A percentile compares a stretch with the other conserved stretches of the same genome.
phyloP scores from a whole-genome alignment of 345 rosid species.

The Garcia nutans region DNA sequence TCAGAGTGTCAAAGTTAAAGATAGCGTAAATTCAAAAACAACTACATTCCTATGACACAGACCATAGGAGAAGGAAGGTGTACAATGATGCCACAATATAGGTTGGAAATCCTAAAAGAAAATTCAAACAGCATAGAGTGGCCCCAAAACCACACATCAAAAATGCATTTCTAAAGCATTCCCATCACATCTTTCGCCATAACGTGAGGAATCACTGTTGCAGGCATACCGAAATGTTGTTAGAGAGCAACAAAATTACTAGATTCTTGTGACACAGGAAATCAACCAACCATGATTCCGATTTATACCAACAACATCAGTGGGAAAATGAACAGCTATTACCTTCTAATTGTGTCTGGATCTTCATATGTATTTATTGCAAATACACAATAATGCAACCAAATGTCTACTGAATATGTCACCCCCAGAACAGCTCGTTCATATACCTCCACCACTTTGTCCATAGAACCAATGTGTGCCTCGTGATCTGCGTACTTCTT shows the following conservation, averaged over 20 bases:
- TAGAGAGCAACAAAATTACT: slow-evolving; percentile 51
- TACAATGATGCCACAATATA: slow-evolving; percentile 26
- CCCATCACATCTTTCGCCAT: slow-evolving; percentile 68
- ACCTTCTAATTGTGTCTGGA: slow-evolving; percentile 95
- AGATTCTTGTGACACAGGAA: slow-evolving; percentile 36
- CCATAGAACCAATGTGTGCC: slow-evolving; percentile 79
- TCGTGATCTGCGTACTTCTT: slow-evolving; percentile 98
- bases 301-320: slow-evolving; percentile 31
- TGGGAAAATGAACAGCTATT: slow-evolving; percentile 25
- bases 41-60: slow-evolving; percentile 42
- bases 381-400: slow-evolving; percentile 89
- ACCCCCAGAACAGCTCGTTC: slow-evolving; percentile 91
- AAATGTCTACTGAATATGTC: slow-evolving; percentile 96
- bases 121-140: slow-evolving; percentile 29
- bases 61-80: slow-evolving; percentile 31
- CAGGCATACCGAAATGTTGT: slow-evolving; percentile 63
- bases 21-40: slow-evolving; percentile 35
- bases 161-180: slow-evolving; percentile 43
- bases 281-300: slow-evolving; percentile 29
- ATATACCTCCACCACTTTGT: slow-evolving; percentile 93
- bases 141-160: slow-evolving; percentile 34
- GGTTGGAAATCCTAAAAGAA: slow-evolving; percentile 29
- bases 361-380: slow-evolving; percentile 83
- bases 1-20: slow-evolving; percentile 62
- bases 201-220: slow-evolving; percentile 66